phyloP scores from a whole-genome alignment of 1,139 yeast genomes.

The Blastobotrys arbuscula region DNA sequence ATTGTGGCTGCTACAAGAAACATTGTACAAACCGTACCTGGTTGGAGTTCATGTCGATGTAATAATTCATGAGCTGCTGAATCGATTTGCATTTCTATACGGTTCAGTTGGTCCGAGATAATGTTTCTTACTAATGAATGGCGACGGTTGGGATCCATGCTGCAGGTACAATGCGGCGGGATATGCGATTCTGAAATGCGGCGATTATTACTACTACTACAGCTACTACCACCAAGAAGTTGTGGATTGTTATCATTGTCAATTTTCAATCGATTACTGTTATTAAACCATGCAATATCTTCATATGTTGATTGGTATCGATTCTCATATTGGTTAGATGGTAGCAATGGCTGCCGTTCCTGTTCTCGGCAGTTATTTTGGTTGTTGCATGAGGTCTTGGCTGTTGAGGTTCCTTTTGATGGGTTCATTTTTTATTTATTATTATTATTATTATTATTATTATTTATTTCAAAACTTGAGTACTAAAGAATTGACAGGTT shows the following conservation, averaged over 20 bases:
- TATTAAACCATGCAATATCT: neutral
- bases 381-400: too few relatives aligned
- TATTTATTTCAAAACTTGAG: too few relatives aligned
- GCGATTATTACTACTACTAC: neutral
- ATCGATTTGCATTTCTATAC: slow-evolving; percentile 9
- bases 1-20: neutral
- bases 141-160: neutral
- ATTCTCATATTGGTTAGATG: neutral
- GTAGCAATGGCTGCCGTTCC: neutral
- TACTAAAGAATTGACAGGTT: too few relatives aligned
- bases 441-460: neutral
- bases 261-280: neutral
- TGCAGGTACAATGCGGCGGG: slow-evolving; percentile 8
- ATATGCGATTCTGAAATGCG: neutral
- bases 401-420: too few relatives aligned
- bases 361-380: too few relatives aligned
- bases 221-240: too few relatives aligned
- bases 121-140: neutral
- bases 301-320: neutral
- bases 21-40: neutral
- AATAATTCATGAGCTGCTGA: neutral
- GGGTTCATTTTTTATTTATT: too few relatives aligned
- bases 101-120: slow-evolving; percentile 1
- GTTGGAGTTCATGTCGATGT: slow-evolving; percentile 1
- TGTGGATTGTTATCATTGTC: too few relatives aligned